Evolutionary conservation across 176 grass and related monocot genomes (phyloP).

Genomic region (Aechmea fasciata): DNA sequence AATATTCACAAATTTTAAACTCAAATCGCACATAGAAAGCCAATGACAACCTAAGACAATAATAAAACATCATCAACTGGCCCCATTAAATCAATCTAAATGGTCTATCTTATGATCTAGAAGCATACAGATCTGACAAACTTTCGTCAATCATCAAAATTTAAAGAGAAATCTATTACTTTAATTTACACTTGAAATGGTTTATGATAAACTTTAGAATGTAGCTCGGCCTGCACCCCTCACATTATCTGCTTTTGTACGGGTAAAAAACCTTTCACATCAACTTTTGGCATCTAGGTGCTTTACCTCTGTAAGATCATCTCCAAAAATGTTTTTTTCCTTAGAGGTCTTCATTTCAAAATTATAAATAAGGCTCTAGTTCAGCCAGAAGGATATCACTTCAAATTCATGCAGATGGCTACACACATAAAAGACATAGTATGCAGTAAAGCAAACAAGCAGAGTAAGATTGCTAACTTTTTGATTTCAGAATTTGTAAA

Average conservation of each 20-base stretch:
- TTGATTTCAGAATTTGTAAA: neutral
- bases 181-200: neutral
- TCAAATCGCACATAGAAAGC: neutral
- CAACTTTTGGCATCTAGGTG: neutral
- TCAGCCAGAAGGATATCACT: too few relatives aligned
- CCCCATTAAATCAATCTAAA: neutral
- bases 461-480: neutral
- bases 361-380: too few relatives aligned
- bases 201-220: neutral
- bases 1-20: neutral
- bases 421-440: neutral
- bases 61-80: neutral
- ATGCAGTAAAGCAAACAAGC: neutral
- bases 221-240: neutral
- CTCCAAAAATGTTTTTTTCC: neutral
- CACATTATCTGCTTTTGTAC: neutral
- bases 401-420: too few relatives aligned
- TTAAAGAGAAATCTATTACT: neutral
- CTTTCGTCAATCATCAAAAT: neutral
- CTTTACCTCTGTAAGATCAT: neutral
- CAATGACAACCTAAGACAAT: neutral
- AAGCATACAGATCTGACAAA: neutral
- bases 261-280: neutral
- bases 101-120: neutral
- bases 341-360: neutral